Evolutionary conservation across 108 stramenopile species (phyloP).

Genomic region (Cyclostephanos tholiformis): DNA sequence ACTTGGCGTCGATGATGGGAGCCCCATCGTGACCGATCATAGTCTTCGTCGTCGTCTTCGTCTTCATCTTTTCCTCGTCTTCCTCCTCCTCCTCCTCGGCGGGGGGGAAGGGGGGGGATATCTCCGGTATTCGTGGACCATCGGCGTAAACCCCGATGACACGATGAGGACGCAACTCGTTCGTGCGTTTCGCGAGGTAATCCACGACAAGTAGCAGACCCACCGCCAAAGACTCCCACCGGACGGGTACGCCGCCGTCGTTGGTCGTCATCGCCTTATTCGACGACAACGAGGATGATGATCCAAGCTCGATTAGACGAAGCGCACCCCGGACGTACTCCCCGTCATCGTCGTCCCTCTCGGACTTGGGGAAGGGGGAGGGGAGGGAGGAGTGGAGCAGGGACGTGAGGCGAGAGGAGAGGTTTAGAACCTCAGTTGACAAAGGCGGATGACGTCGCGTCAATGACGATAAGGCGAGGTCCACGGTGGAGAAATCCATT

Average conservation of each 20-base stretch:
- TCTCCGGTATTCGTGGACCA: constrained; percentile 76
- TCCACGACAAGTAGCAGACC: constrained; percentile 70
- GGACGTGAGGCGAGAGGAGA: constrained; percentile 42
- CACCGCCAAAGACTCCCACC: constrained; percentile 88
- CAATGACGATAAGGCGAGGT: constrained; percentile 67
- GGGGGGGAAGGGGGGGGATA: constrained; percentile 5
- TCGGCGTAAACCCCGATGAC: constrained; percentile 72
- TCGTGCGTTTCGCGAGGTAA: constrained; percentile 44
- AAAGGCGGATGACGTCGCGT: constrained; percentile 73
- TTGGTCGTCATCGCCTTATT: not conserved
- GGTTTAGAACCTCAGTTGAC: constrained; percentile 54
- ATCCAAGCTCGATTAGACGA: constrained; percentile 20
- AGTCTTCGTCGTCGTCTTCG: constrained; percentile 16
- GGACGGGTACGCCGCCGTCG: not conserved
- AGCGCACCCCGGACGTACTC: constrained; percentile 29
- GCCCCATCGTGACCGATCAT: too few relatives aligned
- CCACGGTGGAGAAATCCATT: constrained; percentile 85
- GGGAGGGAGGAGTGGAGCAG: not conserved
- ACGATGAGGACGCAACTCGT: constrained; percentile 13
- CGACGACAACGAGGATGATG: not conserved
- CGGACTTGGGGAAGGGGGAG: too few relatives aligned
- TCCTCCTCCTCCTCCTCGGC: not conserved
- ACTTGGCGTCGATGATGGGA: too few relatives aligned
- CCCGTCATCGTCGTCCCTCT: constrained; percentile 30
- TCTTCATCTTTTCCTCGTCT: not conserved